Base-by-base conservation (phyloP, 208 protist species). In the Blastocrithidia nonstop region DNA sequence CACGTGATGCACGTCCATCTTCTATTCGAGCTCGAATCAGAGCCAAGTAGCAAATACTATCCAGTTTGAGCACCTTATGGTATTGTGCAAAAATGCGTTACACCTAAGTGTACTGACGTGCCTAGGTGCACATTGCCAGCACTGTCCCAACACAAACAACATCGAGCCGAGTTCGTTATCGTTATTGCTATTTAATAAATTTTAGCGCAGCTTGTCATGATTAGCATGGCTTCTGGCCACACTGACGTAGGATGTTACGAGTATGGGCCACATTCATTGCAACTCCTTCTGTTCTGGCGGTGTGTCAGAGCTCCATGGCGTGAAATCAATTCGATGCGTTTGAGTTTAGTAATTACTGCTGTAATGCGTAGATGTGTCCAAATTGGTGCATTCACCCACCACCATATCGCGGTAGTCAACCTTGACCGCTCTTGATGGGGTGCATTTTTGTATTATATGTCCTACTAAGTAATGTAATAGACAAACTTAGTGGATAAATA, bases 331-430 rank as follows among this genome's bases (percentile, higher is more conserved):
- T 71, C 40, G 66, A 68, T 17, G 67, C 61, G 16, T 69, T 47
- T 8, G 67, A 57, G 49, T 82, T 60, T 7, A 87, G 71, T 43
- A 91, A 58, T 55, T 91, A 76, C 56, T 82, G 72, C 50, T 91
- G 81, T 16, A 91, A 61, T 8, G 76, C 73, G 54, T 91, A 91
- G 17, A 91, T 72, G 62, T 91, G 76, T 6, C 81, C 81, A 45
- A 91, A 90, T 63, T 90, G 81, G 59, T 90, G 81, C 81, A 90
- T 90, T 71, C 72, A 90, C 16, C 81, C 81, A 15, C 81, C 81
- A n/a, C 76, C 76, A 44, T 82, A 90, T 15, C 81, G 71, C 6
- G 80, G 80, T 29, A 89, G 66, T 4, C 71, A 8, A 0, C 74
- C 71, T 49, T 77, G 71, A 22, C 80, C 80, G 5, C 70, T 81